A percentile compares a stretch with the other conserved stretches of the same genome.
Evolutionary conservation across 139 green algal genomes (phyloP).

Genomic region (Ulvella scutata): DNA sequence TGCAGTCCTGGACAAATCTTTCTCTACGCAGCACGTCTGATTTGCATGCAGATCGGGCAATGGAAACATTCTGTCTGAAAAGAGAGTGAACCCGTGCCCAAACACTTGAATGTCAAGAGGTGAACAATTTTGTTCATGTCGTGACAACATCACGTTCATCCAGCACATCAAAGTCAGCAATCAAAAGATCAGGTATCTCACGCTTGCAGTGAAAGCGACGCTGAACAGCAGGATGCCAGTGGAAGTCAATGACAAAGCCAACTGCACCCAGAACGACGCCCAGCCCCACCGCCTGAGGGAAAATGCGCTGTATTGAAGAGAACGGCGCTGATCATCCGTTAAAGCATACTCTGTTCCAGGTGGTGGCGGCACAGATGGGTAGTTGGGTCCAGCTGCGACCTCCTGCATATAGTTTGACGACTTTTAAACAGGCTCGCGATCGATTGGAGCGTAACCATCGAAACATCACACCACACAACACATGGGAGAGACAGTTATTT

Average conservation of each 20-base stretch:
- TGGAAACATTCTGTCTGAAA: too few relatives aligned
- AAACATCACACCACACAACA: too few relatives aligned
- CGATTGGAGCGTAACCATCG: too few relatives aligned
- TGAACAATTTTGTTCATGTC: neutral
- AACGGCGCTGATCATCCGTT: neutral
- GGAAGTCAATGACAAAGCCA: conserved; percentile 73
- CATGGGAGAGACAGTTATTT: too few relatives aligned
- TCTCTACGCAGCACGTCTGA: too few relatives aligned
- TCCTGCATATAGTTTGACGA: too few relatives aligned
- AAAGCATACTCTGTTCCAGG: neutral
- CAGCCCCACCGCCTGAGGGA: conserved; percentile 55
- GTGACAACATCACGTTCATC: neutral
- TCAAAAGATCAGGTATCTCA: neutral
- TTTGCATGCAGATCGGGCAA: too few relatives aligned
- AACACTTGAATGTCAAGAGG: neutral
- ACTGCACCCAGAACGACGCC: conserved; percentile 90
- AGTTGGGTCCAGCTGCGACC: neutral
- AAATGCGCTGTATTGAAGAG: neutral
- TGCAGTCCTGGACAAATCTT: too few relatives aligned
- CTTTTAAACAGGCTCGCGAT: too few relatives aligned
- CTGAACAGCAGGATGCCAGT: conserved; percentile 90
- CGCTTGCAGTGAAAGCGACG: conserved; percentile 74
- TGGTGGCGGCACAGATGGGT: neutral
- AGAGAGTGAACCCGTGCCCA: neutral
- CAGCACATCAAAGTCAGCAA: neutral